A percentile compares a stretch with the other conserved stretches of the same genome.
phyloP scores from a whole-genome alignment of 1,139 yeast species.

The Pichia sp. region DNA sequence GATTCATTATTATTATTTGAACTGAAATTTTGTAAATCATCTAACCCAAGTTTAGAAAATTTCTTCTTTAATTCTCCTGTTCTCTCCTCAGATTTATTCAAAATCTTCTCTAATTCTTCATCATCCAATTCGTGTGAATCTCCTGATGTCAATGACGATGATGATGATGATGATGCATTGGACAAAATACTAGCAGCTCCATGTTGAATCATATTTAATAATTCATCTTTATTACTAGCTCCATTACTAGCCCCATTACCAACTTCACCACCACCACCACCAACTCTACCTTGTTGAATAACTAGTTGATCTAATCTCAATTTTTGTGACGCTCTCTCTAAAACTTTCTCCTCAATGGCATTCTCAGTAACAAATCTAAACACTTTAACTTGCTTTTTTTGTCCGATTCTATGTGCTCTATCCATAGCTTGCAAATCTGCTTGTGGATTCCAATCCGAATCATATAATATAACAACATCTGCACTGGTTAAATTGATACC shows the following conservation, averaged over 20 bases:
- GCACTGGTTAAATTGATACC: conserved; percentile 77
- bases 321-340: conserved; percentile 76
- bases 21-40: conserved; percentile 68
- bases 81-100: conserved; percentile 55
- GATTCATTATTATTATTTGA: conserved; percentile 38
- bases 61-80: conserved; percentile 58
- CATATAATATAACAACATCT: conserved; percentile 65
- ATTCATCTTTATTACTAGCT: conserved; percentile 54
- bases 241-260: conserved; percentile 22
- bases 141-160: neutral
- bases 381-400: conserved; percentile 73
- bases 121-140: conserved; percentile 37
- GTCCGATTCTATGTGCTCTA: conserved; percentile 83
- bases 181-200: conserved; percentile 67
- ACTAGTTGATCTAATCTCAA: conserved; percentile 73
- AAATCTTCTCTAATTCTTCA: conserved; percentile 56
- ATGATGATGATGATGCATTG: conserved; percentile 7
- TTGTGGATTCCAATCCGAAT: conserved; percentile 85
- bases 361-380: conserved; percentile 72
- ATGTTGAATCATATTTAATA: conserved; percentile 71
- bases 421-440: conserved; percentile 88
- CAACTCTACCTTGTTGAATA: conserved; percentile 62
- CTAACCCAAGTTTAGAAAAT: conserved; percentile 61
- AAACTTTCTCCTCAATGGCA: conserved; percentile 74
- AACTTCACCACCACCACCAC: neutral